Percentiles rank a stretch among this genome's conserved stretches.
Conservation (phyloP, 805 yeast species). For the Yarrowia keelungensis region DNA sequence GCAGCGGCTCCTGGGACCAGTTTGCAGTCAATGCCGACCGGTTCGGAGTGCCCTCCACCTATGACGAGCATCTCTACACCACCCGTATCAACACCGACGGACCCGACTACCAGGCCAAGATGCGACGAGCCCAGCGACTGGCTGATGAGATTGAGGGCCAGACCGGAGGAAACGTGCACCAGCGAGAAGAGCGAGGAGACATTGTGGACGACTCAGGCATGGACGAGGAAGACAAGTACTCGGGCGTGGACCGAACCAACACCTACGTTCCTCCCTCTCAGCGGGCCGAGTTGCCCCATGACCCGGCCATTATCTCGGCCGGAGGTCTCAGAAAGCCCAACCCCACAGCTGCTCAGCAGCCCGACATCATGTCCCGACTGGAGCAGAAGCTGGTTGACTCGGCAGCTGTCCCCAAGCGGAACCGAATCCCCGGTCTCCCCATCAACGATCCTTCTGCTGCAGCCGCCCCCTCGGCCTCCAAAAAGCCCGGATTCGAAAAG, state of each 20-base stretch:
- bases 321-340: constrained; percentile 15
- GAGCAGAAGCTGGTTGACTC: constrained; percentile 37
- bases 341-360: not conserved
- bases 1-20: constrained; percentile 77
- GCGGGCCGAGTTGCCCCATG: constrained; percentile 49
- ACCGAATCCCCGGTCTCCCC: constrained; percentile 13
- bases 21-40: constrained; percentile 87
- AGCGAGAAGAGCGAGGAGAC: constrained; percentile 91
- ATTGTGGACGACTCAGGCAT: constrained; percentile 78
- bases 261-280: constrained; percentile 35
- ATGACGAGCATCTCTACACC: constrained; percentile 86
- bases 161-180: constrained; percentile 72
- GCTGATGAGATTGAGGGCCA: constrained; percentile 85
- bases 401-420: constrained; percentile 29
- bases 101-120: constrained; percentile 72
- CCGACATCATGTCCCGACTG: constrained; percentile 25
- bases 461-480: constrained; percentile 30
- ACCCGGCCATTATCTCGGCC: constrained; percentile 67
- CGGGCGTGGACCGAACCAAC: constrained; percentile 75
- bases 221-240: constrained; percentile 96
- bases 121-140: constrained; percentile 73
- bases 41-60: constrained; percentile 86
- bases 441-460: constrained; percentile 9
- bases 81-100: constrained; percentile 72
- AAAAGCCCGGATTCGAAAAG: constrained; percentile 44